These are phyloP conservation scores for Coccomyxa sp. DNA, from an alignment of 139 green algal species.

Conservation along the genomic window DNA sequence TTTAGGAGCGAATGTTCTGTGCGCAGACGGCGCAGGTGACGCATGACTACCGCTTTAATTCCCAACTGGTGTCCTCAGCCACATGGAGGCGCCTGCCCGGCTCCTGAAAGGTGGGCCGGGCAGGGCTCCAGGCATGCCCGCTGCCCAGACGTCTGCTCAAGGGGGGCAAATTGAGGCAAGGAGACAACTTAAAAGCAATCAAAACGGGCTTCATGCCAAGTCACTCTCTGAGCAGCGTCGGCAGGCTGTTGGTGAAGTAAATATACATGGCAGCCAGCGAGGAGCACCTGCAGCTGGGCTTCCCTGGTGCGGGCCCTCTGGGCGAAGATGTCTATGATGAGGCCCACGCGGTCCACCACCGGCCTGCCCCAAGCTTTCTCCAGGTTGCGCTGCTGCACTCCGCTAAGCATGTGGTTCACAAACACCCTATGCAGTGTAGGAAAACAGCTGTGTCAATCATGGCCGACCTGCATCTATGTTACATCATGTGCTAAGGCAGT, in stretches of 20 bases:
- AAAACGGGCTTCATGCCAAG: no score
- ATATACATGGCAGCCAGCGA: no score
- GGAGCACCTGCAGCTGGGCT: constrained; percentile 51
- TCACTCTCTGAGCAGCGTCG: no score
- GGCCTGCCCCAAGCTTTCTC: constrained; percentile 29
- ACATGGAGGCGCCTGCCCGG: neutral
- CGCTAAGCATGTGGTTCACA: constrained; percentile 49
- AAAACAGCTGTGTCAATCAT: neutral
- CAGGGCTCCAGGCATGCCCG: no score
- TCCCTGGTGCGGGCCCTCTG: constrained; percentile 52
- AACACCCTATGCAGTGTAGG: constrained; percentile 25
- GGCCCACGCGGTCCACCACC: constrained; percentile 59
- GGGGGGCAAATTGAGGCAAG: no score
- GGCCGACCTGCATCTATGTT: neutral
- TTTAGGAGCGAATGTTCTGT: no score
- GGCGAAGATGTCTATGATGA: constrained; percentile 74
- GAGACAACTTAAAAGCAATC: no score
- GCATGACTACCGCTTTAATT: neutral
- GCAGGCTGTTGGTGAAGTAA: no score
- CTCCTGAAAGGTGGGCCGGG: neutral
- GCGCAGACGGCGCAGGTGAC: neutral
- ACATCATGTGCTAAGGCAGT: neutral
- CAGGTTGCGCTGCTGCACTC: constrained; percentile 62
- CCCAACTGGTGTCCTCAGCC: neutral
- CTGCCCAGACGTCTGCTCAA: no score